Evolutionary conservation across 441 rosid genomes (phyloP).

Genomic region (Cnidoscolus chayamansa): DNA sequence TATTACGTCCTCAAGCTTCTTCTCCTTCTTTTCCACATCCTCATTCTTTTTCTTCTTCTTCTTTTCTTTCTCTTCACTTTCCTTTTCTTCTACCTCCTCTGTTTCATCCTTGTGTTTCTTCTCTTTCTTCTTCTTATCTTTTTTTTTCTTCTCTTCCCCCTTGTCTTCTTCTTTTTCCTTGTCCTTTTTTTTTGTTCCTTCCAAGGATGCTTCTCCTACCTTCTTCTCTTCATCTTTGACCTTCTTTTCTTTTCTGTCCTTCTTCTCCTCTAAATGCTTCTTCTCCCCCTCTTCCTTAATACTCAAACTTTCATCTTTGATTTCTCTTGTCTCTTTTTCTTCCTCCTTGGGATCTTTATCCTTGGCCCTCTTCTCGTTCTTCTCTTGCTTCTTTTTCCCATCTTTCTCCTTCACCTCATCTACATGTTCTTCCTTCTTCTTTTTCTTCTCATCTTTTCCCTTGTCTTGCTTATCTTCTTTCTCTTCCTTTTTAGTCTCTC

Average conservation of each 20-base stretch:
- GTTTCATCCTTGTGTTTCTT: slow-evolving; percentile 19
- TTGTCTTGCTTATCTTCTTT: slow-evolving; percentile 20
- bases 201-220: slow-evolving; percentile 9
- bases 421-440: slow-evolving; percentile 21
- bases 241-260: slow-evolving; percentile 21
- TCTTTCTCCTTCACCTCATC: slow-evolving; percentile 15
- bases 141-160: slow-evolving; percentile 11
- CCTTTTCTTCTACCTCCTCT: slow-evolving; percentile 12
- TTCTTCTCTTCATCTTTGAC: slow-evolving; percentile 18
- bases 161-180: slow-evolving; percentile 10
- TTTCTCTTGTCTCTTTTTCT: neutral
- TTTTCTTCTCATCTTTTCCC: slow-evolving; percentile 26
- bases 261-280: slow-evolving; percentile 13
- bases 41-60: slow-evolving; percentile 17
- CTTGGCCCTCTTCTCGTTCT: slow-evolving; percentile 9
- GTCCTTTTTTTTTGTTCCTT: slow-evolving; percentile 13
- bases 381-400: slow-evolving; percentile 7
- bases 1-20: slow-evolving; percentile 12
- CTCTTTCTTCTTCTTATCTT: slow-evolving; percentile 5
- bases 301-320: slow-evolving; percentile 15
- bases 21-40: slow-evolving; percentile 23
- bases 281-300: slow-evolving; percentile 16
- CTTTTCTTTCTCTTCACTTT: slow-evolving; percentile 12
- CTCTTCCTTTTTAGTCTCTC: slow-evolving; percentile 6
- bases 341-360: neutral